These are phyloP conservation scores for Peterozyma xylosa DNA, from an alignment of 805 yeast species.

Conservation along the genomic window DNA sequence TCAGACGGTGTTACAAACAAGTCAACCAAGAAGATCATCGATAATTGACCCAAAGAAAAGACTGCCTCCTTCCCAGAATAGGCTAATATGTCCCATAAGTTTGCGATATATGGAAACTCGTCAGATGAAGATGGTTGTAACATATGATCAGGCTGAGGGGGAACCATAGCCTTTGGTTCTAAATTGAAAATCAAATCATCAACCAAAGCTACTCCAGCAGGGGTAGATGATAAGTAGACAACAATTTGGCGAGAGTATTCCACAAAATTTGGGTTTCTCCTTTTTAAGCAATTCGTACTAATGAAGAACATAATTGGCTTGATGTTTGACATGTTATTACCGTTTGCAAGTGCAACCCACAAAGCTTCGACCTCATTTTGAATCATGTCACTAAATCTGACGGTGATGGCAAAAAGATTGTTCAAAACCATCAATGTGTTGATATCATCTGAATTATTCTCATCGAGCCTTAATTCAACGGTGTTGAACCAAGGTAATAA, in stretches of 20 bases:
- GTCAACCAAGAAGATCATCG: conserved; percentile 80
- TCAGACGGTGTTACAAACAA: conserved; percentile 63
- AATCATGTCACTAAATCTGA: conserved; percentile 63
- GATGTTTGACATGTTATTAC: conserved; percentile 59
- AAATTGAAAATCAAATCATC: conserved; percentile 63
- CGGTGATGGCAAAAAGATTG: conserved; percentile 79
- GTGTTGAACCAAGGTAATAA: conserved; percentile 91
- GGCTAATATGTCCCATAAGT: conserved; percentile 51
- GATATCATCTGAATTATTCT: conserved; percentile 26
- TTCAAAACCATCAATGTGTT: conserved; percentile 61
- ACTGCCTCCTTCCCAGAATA: conserved; percentile 60
- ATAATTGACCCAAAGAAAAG: conserved; percentile 81
- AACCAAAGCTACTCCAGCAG: conserved; percentile 40
- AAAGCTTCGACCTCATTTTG: conserved; percentile 88
- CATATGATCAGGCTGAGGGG: conserved; percentile 36
- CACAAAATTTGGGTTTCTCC: conserved; percentile 68
- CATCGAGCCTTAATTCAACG: conserved; percentile 45
- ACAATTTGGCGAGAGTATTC: conserved; percentile 76
- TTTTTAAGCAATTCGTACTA: conserved; percentile 56
- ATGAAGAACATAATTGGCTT: conserved; percentile 67
- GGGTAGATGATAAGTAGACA: conserved; percentile 59
- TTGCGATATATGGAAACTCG: conserved; percentile 69
- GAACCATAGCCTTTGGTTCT: conserved; percentile 87
- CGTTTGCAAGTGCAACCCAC: conserved; percentile 91
- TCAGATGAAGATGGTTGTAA: conserved; percentile 25